phyloP scores from a whole-genome alignment of 2,329 filamentous ascomycete genomes.

The Aaosphaeria pasadenensis region DNA sequence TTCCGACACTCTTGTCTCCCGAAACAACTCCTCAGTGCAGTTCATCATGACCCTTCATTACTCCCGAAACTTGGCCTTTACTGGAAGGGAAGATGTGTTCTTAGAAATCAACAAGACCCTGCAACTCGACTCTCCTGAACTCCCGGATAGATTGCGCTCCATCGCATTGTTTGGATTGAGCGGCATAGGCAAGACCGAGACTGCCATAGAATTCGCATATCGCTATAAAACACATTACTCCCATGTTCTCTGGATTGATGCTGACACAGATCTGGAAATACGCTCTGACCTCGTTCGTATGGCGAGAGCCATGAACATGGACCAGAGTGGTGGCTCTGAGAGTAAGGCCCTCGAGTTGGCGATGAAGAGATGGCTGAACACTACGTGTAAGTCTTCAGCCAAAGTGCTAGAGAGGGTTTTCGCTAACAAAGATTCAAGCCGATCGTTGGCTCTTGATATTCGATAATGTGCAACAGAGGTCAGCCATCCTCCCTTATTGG shows the following conservation, averaged over 20 bases:
- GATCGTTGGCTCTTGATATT: slow-evolving; percentile 3
- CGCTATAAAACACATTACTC: neutral
- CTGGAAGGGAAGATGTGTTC: neutral
- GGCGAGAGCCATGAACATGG: neutral
- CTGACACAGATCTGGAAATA: neutral
- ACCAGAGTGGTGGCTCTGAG: neutral
- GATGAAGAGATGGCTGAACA: neutral
- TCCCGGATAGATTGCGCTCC: neutral
- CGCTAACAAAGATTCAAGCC: neutral
- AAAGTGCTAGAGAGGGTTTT: neutral
- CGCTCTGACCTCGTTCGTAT: neutral
- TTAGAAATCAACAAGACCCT: neutral
- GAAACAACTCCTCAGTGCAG: neutral
- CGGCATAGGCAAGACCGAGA: slow-evolving; percentile 4
- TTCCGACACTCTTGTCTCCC: neutral
- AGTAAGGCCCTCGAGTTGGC: neutral
- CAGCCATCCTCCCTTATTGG: neutral
- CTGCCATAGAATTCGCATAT: slow-evolving; percentile 2
- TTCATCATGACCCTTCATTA: neutral
- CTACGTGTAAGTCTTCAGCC: neutral
- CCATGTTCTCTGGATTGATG: neutral
- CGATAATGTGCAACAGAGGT: neutral
- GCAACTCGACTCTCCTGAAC: neutral
- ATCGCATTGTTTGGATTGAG: slow-evolving; percentile 1
- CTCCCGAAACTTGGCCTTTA: neutral